Base-by-base conservation (phyloP, 306 rosid genomes). In the Prunus persica region DNA sequence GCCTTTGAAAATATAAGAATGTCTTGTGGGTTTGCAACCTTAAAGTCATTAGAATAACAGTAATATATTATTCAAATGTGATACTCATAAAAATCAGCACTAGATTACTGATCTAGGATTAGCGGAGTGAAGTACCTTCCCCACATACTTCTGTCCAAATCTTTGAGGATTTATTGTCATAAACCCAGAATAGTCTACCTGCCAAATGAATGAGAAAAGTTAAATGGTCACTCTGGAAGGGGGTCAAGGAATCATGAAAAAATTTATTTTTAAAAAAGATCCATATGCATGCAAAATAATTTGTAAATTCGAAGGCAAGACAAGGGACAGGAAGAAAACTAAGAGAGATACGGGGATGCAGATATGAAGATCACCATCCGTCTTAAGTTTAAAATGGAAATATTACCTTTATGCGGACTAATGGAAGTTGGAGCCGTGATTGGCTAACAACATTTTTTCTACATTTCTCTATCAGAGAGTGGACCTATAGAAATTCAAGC, bases 21-120 rank as follows among this genome's bases (percentile, higher is more conserved):
- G 85, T 92, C 99, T 84, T 95, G 99, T 50, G 99, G 99, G 75
- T 95, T 95, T 72, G 99, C 99, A 69, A 95, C 99, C 99, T 95
- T 78, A 76, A 58, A 82, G 24, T 78, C 63, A 67, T 54, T 46
- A 24, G 47, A 73, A 76, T 68, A 65, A 77, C 49, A 75, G 66
- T 24, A 57, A 46, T 62, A 82, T 71, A 60, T 74, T 61, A 80
- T 64, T 60, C 71, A 61, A 85, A 76, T 82, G 71, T 57, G 79
- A 76, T 50, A 73, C 69, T 49, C 49, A 67, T 60, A 71, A 78
- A 81, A 83, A 66, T 73, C 52, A 47, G 72, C 67, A 74, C 20
- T 65, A 81, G 60, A 79, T 69, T 52, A 70, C 74, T 75, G 77
- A 77, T 62, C 76, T 47, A 70, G 70, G 82, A 81, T 50, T 71